These are phyloP conservation scores for Leishmania gerbilli DNA, from an alignment of 208 protist genomes.

Conservation along the genomic window DNA sequence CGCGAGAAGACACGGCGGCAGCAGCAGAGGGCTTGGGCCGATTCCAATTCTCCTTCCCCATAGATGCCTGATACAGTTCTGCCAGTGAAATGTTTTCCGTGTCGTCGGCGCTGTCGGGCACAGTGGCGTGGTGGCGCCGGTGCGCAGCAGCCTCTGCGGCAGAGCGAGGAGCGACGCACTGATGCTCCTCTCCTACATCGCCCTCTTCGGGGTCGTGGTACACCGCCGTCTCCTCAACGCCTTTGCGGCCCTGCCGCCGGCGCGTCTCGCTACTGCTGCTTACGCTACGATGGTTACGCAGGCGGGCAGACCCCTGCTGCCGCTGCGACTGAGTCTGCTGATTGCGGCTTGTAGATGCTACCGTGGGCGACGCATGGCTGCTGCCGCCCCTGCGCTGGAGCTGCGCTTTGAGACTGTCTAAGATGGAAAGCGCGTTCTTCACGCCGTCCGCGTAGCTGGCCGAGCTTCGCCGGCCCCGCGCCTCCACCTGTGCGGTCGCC, in stretches of 20 bases:
- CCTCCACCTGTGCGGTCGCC: constrained; percentile 12
- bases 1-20: neutral
- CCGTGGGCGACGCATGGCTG: constrained; percentile 16
- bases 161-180: neutral
- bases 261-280: constrained; percentile 26
- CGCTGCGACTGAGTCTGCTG: constrained; percentile 24
- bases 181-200: neutral
- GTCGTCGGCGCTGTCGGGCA: constrained; percentile 2
- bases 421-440: constrained; percentile 68
- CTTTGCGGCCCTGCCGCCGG: constrained; percentile 8
- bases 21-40: constrained; percentile 8
- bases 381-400: constrained; percentile 27
- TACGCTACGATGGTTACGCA: constrained; percentile 4
- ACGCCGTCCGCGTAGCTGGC: constrained; percentile 55
- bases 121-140: neutral
- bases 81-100: constrained; percentile 28
- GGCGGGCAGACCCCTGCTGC: neutral
- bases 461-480: constrained; percentile 22
- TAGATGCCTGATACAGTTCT: constrained; percentile 25
- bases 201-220: constrained; percentile 9
- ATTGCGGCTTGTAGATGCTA: constrained; percentile 21
- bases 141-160: neutral
- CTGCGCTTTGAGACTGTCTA: constrained; percentile 56
- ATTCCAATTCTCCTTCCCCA: constrained; percentile 30
- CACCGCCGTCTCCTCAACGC: constrained; percentile 21